A percentile compares a stretch with the other conserved stretches of the same genome.
These are phyloP conservation scores for Vaccinium darrowii DNA, from an alignment of 148 eudicot genomes.

Conservation along the genomic window DNA sequence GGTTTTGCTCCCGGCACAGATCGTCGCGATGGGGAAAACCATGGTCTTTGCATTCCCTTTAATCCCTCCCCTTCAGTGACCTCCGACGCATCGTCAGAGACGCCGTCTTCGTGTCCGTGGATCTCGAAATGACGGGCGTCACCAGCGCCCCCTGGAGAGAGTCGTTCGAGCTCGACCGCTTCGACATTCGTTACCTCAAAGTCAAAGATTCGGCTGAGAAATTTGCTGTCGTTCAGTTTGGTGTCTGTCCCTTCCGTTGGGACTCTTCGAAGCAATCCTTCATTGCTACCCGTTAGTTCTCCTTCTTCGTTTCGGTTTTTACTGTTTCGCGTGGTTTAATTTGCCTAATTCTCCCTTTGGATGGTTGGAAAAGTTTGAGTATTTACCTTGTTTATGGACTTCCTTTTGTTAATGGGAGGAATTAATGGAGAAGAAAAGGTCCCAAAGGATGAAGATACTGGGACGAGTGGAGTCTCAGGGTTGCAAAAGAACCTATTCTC, in stretches of 20 bases:
- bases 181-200: slow-evolving; percentile 69
- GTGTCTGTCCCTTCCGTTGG: slow-evolving; percentile 96
- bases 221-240: slow-evolving; percentile 88
- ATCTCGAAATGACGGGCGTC: slow-evolving; percentile 92
- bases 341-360: background rate
- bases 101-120: slow-evolving; percentile 82
- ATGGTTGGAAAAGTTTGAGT: background rate
- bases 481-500: background rate
- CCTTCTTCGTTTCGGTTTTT: background rate
- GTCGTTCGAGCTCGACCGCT: slow-evolving; percentile 66
- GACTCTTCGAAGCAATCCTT: slow-evolving; percentile 49
- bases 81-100: slow-evolving; percentile 54
- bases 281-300: slow-evolving; percentile 82
- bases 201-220: slow-evolving; percentile 82
- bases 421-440: background rate
- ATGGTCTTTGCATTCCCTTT: too few species aligned
- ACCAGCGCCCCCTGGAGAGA: slow-evolving; percentile 91
- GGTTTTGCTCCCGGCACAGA: too few species aligned
- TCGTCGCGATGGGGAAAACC: too few species aligned
- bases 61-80: slow-evolving; percentile 32
- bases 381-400: background rate
- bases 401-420: background rate
- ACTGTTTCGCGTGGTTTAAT: background rate
- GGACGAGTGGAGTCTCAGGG: background rate
- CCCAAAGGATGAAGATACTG: background rate